A percentile compares a stretch with the other conserved stretches of the same genome.
phyloP scores from a whole-genome alignment of 768 basidiomycete genomes.

The Amanita rubescens region DNA sequence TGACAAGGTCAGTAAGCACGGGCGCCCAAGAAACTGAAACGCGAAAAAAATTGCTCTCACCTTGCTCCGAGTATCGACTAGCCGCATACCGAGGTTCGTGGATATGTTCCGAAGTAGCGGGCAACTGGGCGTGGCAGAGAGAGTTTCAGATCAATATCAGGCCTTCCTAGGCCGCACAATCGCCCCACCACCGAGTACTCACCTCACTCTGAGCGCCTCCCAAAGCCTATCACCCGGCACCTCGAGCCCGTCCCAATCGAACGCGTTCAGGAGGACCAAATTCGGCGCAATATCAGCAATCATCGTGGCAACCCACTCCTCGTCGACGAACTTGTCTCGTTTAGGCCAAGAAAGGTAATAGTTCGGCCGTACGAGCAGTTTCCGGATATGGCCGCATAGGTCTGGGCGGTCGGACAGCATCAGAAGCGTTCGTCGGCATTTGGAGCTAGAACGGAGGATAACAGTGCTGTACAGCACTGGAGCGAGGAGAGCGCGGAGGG shows the following conservation, averaged over 20 bases:
- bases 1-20: background rate
- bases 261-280: constrained; percentile 30
- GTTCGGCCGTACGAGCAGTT: constrained; percentile 40
- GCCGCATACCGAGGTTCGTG: constrained; percentile 33
- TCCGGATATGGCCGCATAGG: constrained; percentile 31
- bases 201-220: constrained; percentile 32
- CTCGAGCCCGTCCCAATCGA: constrained; percentile 49
- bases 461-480: constrained; percentile 39
- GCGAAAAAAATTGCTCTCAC: constrained; percentile 11
- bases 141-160: background rate
- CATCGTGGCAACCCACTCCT: constrained; percentile 32
- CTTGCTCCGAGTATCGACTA: constrained; percentile 27
- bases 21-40: background rate
- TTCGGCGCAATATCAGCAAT: constrained; percentile 26
- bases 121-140: constrained; percentile 24
- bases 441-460: constrained; percentile 33
- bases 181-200: constrained; percentile 9
- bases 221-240: constrained; percentile 36
- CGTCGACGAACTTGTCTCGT: constrained; percentile 31
- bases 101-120: constrained; percentile 35
- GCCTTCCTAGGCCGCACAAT: too few relatives aligned
- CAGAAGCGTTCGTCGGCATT: constrained; percentile 28
- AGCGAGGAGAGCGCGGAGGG: constrained; percentile 24
- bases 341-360: constrained; percentile 47
- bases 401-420: constrained; percentile 29